These are phyloP conservation scores for Alternaria sp. DNA, from an alignment of 2,329 filamentous ascomycete genomes.

Conservation along the genomic window DNA sequence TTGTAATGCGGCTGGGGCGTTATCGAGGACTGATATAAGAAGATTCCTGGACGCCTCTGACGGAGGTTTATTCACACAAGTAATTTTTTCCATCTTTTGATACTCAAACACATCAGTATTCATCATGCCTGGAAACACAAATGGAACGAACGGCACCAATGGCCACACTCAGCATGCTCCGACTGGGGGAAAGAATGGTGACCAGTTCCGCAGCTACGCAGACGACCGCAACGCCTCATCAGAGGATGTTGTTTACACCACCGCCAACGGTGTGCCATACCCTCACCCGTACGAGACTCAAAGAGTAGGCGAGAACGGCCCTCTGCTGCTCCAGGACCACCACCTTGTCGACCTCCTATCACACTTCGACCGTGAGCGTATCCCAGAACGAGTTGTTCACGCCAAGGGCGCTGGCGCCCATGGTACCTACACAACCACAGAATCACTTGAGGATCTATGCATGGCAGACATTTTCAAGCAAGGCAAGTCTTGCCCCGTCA, in stretches of 20 bases:
- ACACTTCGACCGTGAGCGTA: conserved; percentile 61
- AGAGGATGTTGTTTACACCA: conserved; percentile 62
- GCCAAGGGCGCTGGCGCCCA: conserved; percentile 61
- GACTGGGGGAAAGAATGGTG: conserved; percentile 44
- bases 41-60: not conserved
- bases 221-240: conserved; percentile 57
- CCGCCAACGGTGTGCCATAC: conserved; percentile 65
- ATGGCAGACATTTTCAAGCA: conserved; percentile 61
- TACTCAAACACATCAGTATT: not conserved
- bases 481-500: conserved; percentile 74
- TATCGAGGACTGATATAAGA: conserved; percentile 9
- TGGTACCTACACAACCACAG: conserved; percentile 58
- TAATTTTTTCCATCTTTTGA: not conserved
- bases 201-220: conserved; percentile 54
- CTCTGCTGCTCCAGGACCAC: conserved; percentile 64
- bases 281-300: conserved; percentile 68
- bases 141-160: conserved; percentile 9
- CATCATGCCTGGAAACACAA: conserved; percentile 21
- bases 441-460: conserved; percentile 57
- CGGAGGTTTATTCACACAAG: not conserved
- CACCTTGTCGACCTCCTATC: conserved; percentile 60
- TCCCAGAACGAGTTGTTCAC: conserved; percentile 62
- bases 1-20: not conserved
- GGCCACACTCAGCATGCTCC: conserved; percentile 24
- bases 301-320: conserved; percentile 65